These are phyloP conservation scores for Thelonectria olida DNA, from an alignment of 2,329 filamentous ascomycete species.

Conservation along the genomic window DNA sequence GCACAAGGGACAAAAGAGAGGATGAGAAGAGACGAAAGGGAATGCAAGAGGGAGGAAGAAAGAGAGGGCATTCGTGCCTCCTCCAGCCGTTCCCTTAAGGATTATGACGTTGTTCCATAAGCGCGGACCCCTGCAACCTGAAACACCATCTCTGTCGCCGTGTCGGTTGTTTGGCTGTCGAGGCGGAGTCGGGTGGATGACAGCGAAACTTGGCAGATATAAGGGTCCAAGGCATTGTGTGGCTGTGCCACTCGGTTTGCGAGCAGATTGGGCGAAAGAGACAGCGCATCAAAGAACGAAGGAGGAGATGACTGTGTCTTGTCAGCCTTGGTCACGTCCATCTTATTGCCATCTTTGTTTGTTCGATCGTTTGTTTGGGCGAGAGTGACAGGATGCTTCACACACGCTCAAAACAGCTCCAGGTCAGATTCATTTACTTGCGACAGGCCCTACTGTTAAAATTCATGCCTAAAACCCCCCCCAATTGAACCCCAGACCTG, in stretches of 20 bases:
- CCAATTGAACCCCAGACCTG: too few relatives aligned
- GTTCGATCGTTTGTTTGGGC: too few relatives aligned
- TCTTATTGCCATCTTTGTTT: too few relatives aligned
- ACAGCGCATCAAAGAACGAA: constrained; percentile 29
- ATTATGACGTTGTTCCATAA: constrained; percentile 40
- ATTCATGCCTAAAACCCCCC: too few relatives aligned
- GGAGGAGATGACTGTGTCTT: too few relatives aligned
- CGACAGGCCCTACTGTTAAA: too few relatives aligned
- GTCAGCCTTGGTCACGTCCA: too few relatives aligned
- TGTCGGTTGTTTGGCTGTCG: constrained; percentile 22
- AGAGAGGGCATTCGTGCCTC: not conserved
- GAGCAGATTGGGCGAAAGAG: too few relatives aligned
- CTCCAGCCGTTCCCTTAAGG: constrained; percentile 2
- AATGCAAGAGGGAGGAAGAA: not conserved
- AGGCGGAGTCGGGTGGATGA: constrained; percentile 32
- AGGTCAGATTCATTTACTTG: too few relatives aligned
- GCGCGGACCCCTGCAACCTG: constrained; percentile 39
- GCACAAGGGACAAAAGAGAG: not conserved
- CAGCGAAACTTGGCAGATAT: constrained; percentile 26
- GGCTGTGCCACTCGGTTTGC: constrained; percentile 35
- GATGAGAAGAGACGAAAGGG: not conserved
- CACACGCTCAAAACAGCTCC: too few relatives aligned
- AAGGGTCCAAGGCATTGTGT: not conserved
- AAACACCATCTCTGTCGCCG: constrained; percentile 35
- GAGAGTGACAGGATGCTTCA: too few relatives aligned